Evolutionary conservation across 805 yeast genomes (phyloP), one percentile per base, ranked within the genome.

Genomic region (Teunomyces kruisii): DNA sequence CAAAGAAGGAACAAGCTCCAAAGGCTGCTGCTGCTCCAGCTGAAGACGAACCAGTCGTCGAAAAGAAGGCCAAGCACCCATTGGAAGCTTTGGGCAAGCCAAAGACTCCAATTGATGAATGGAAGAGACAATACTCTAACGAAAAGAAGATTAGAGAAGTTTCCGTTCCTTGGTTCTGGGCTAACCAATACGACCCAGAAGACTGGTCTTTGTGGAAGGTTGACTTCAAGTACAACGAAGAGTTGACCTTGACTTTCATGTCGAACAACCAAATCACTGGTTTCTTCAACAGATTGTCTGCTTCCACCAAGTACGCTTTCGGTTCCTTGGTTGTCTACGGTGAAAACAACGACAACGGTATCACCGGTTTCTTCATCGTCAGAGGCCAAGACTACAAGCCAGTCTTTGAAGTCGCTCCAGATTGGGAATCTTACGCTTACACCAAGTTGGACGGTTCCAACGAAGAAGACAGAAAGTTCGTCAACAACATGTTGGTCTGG

Each of bases 341-440:
- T 75, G 97, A 88, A 79, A 89, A 90, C 90, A 92, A 90, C 86
- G 78, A 85, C 85, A 92, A 92, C 76, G 98, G 97, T 79, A 91
- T 92, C 68, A 76, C 88, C 59, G 97, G 96, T 79, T 96, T 86
- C 66, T 85, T 92, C 80, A 74, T 94, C 65, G 84, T 92, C 65
- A 90, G 98, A 78, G 99, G 99, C 62, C 88, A 92, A 74, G 96
- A 92, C 51, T 74, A 60, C 66, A 80, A 59, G 46, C 96, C 97
- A 70, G 99, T 97, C 53, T 89, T 92, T 65, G 87, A 92, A 55
- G 98, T 94, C 70, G 99, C 98, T 65, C 97, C 99, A 72, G 99
- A 94, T 76, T 90, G 96, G 96, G 98, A 92, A 77, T 88, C 97
- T 40, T 92, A 88, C 78, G 65, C 68, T 48, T 89, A 80, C 86